phyloP scores from a whole-genome alignment of 2,329 filamentous ascomycete genomes.

The Alternaria sp. region DNA sequence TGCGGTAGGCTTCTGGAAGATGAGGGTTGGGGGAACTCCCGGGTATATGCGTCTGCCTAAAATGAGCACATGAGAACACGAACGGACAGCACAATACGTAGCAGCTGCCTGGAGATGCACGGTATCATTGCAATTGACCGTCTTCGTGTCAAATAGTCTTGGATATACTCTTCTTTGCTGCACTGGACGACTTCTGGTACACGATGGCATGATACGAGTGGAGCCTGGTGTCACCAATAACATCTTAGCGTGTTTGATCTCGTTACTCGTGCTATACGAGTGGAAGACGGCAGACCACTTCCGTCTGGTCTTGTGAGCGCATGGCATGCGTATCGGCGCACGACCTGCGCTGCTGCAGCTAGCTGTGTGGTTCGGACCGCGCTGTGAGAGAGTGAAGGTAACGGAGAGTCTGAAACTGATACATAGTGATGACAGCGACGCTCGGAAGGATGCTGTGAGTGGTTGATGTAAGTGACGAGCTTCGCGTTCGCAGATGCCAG shows the following conservation, averaged over 20 bases:
- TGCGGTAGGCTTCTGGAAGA: slow-evolving; percentile 32
- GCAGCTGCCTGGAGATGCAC: neutral
- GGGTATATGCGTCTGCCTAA: neutral
- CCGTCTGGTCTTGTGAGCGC: neutral
- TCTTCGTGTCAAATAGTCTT: neutral
- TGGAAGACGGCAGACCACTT: neutral
- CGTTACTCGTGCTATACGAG: neutral
- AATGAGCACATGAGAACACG: neutral
- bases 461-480: slow-evolving; percentile 16
- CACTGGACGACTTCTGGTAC: neutral
- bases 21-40: slow-evolving; percentile 4
- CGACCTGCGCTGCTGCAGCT: neutral
- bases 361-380: neutral
- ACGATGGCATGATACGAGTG: neutral
- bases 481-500: slow-evolving; percentile 16
- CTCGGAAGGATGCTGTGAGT: slow-evolving; percentile 12
- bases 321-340: neutral
- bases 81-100: neutral
- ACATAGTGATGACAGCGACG: neutral
- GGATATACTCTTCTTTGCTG: neutral
- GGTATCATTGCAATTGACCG: neutral
- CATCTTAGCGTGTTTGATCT: neutral
- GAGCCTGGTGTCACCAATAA: neutral
- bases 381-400: neutral
- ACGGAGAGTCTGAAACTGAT: neutral